Base-by-base conservation (phyloP, 176 grass and related monocot genomes). In the Rhipidocladum racemiflorum region DNA sequence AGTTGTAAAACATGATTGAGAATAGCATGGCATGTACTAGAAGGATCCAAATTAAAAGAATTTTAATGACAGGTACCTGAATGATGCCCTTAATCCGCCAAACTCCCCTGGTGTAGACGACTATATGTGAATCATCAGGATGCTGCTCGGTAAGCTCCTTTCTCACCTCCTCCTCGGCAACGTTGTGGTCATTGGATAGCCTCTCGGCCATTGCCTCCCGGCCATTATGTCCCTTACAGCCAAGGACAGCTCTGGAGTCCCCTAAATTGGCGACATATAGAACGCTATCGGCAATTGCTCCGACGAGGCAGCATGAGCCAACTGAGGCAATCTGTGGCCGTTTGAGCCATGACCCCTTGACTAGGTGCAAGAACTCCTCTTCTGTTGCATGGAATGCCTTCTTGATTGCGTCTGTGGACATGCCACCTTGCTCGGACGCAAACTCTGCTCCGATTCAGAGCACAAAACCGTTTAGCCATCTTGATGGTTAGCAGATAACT, bases 81-180 rank as follows among this genome's bases (percentile, higher is more conserved):
- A 81, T 87, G n/a, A 75, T 81, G 21, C 78, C 85, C 36, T 87
- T 87, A 20, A 87, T 76, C 69, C 76, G 61, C 85, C 85, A 87
- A 65, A 67, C 77, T 56, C 85, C 70, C 28, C 40, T 72, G 59
- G 14, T 27, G 40, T 68, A 81, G 68, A 81, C 24, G 4, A 87
- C 70, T 35, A 87, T 61, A 30, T 38, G 45, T 10, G 68, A 25
- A 60, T 87, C 85, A 75, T 81, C 85, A 49, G 60, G 85, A 68
- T 87, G 85, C 21, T 75, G 77, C 45, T 80, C 34, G 3, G 10
- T 68, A 32, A 87, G 48, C 60, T 87, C 85, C 46, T 87, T 50
- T 35, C 85, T 75, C 6, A 87, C 50, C 40, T 57, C 61, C 70
- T 87, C 85, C 60, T 81, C 69, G 4, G 76, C 60, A 18, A 81